Evolutionary conservation across 805 yeast species (phyloP).

Genomic region (Yamadazyma olivae): DNA sequence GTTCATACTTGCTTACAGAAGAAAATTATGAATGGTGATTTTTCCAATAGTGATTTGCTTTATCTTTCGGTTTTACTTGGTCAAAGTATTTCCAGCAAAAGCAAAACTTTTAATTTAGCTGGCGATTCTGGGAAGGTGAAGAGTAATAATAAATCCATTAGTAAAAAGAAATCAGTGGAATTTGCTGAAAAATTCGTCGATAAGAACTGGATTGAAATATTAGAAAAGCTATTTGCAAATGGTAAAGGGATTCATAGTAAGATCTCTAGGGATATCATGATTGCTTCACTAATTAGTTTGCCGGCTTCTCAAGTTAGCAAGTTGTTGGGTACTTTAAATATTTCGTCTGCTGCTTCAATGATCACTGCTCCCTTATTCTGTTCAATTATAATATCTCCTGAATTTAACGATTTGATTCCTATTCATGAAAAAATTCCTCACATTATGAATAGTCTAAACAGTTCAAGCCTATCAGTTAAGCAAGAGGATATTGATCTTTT

Average conservation of each 20-base stretch:
- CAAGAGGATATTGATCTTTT: slow-evolving; percentile 10
- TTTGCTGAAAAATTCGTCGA: slow-evolving; percentile 58
- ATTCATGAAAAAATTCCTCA: slow-evolving; percentile 50
- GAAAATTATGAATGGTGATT: slow-evolving; percentile 45
- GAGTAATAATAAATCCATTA: slow-evolving; percentile 14
- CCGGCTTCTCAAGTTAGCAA: slow-evolving; percentile 41
- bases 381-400: slow-evolving; percentile 47
- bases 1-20: slow-evolving; percentile 54
- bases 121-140: slow-evolving; percentile 1
- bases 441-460: slow-evolving; percentile 24
- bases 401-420: slow-evolving; percentile 46
- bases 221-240: slow-evolving; percentile 57
- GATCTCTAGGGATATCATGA: slow-evolving; percentile 44
- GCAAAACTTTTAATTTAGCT: slow-evolving; percentile 10
- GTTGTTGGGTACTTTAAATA: slow-evolving; percentile 41
- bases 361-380: slow-evolving; percentile 53
- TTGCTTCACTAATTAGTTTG: slow-evolving; percentile 51
- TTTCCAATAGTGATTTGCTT: slow-evolving; percentile 44
- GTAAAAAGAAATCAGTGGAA: slow-evolving; percentile 22
- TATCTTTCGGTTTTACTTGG: slow-evolving; percentile 48
- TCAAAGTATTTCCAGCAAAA: slow-evolving; percentile 20
- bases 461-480: not conserved
- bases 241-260: slow-evolving; percentile 53
- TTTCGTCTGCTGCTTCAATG: slow-evolving; percentile 42
- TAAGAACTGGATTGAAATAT: slow-evolving; percentile 52